Evolutionary conservation across 345 rosid species (phyloP).

Genomic region (Litchi chinensis): DNA sequence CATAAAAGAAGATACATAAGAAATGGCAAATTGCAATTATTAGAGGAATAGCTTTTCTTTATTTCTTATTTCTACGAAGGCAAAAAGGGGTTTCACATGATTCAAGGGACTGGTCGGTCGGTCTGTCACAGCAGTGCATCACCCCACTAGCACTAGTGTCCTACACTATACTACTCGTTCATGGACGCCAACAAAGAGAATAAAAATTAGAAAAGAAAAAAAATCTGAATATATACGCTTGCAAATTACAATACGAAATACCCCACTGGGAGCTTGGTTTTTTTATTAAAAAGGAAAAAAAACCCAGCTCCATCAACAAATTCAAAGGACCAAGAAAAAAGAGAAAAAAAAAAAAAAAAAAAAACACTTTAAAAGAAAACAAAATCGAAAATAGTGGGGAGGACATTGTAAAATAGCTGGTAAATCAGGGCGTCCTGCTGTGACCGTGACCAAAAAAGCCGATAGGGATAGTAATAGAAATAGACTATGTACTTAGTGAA

Average conservation of each 20-base stretch:
- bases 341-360: constrained; percentile 40
- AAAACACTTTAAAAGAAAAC: constrained; percentile 9
- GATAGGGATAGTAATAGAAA: not conserved
- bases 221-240: not conserved
- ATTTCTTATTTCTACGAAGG: too few species aligned
- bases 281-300: constrained; percentile 54
- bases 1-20: too few species aligned
- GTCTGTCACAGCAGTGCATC: constrained; percentile 1
- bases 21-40: too few species aligned
- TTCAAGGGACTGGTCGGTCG: too few species aligned
- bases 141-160: not conserved
- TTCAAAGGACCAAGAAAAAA: not conserved
- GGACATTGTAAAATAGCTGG: not conserved
- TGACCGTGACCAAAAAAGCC: constrained; percentile 15
- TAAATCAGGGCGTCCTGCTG: not conserved
- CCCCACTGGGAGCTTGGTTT: constrained; percentile 33
- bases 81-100: too few species aligned
- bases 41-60: too few species aligned
- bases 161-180: not conserved
- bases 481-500: too few species aligned
- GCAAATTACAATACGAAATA: not conserved
- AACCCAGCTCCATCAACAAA: constrained; percentile 29
- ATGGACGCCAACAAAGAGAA: not conserved
- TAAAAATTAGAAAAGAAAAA: not conserved
- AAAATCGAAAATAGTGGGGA: not conserved